Evolutionary conservation across 192 early-diverging fungal genomes (phyloP).

Genomic region (Pilobolus umbonatus): DNA sequence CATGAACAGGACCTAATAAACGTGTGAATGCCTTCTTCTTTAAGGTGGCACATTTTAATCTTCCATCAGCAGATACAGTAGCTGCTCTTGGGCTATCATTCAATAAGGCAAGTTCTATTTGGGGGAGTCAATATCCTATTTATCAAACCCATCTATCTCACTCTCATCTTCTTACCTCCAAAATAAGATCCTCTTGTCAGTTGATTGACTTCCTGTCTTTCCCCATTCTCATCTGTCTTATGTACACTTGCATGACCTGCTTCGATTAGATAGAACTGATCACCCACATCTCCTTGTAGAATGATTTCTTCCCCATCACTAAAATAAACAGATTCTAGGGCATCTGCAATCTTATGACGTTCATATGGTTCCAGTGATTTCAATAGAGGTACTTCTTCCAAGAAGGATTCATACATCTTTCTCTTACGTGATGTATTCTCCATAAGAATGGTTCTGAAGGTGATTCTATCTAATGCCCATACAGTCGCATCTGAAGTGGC

Average conservation of each 20-base stretch:
- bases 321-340: slow-evolving; percentile 88
- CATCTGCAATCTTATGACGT: slow-evolving; percentile 98
- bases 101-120: slow-evolving; percentile 88
- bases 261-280: slow-evolving; percentile 96
- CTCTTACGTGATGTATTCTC: slow-evolving; percentile 94
- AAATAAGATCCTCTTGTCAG: slow-evolving; percentile 89
- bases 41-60: slow-evolving; percentile 92
- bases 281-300: slow-evolving; percentile 88
- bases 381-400: slow-evolving; percentile 89
- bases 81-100: slow-evolving; percentile 91
- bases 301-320: slow-evolving; percentile 81
- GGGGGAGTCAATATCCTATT: neutral
- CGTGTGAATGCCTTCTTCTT: slow-evolving; percentile 95
- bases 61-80: slow-evolving; percentile 80
- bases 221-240: slow-evolving; percentile 76
- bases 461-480: slow-evolving; percentile 97
- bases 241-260: slow-evolving; percentile 79
- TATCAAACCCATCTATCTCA: neutral
- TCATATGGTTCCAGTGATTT: slow-evolving; percentile 92
- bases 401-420: slow-evolving; percentile 92
- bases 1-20: slow-evolving; percentile 89
- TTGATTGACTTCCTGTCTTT: slow-evolving; percentile 66
- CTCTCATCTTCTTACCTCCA: slow-evolving; percentile 65
- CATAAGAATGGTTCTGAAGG: slow-evolving; percentile 96
- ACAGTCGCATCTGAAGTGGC: slow-evolving; percentile 80